phyloP scores from a whole-genome alignment of 1,284 basidiomycete species.

The Cryptococcus maquisensis region DNA sequence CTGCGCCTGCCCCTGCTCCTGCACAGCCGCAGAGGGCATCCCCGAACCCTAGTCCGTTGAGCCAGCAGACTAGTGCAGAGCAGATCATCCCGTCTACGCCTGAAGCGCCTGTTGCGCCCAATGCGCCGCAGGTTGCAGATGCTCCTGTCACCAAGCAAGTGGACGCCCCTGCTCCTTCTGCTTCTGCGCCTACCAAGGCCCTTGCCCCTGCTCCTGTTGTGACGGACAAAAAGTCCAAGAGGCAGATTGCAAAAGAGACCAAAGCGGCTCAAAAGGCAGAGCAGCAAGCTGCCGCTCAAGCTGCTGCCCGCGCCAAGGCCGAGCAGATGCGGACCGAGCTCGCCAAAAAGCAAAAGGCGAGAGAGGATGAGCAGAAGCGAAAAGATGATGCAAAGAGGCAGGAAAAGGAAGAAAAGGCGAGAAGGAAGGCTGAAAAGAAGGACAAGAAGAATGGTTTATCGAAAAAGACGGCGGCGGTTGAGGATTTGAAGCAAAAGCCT shows the following conservation, averaged over 20 bases:
- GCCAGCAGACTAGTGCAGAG: conserved; percentile 25
- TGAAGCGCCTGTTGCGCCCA: background rate
- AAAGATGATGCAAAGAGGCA: conserved; percentile 25
- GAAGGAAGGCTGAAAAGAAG: conserved; percentile 23
- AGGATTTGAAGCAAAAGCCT: background rate
- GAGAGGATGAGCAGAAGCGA: conserved; percentile 15
- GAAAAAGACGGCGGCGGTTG: conserved; percentile 3
- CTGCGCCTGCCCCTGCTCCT: background rate
- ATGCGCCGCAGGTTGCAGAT: background rate
- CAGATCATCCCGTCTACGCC: conserved; percentile 5
- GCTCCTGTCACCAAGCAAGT: background rate
- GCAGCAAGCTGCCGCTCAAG: conserved; percentile 25
- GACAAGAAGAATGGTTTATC: conserved; percentile 11
- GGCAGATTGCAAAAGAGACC: conserved; percentile 65
- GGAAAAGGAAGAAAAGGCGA: conserved; percentile 23
- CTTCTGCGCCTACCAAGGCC: conserved; percentile 7
- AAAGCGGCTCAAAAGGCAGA: conserved; percentile 31
- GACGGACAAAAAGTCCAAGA: conserved; percentile 59
- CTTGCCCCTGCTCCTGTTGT: conserved; percentile 8
- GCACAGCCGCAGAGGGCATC: conserved; percentile 1
- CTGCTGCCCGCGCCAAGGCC: conserved; percentile 19
- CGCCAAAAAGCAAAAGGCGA: conserved; percentile 17
- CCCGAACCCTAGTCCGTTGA: conserved; percentile 27
- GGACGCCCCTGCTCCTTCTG: conserved; percentile 2
- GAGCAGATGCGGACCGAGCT: conserved; percentile 20